Evolutionary conservation across 2,329 filamentous ascomycete species (phyloP), one percentile per base, ranked within the genome.

Genomic region (Stagonosporopsis vannaccii): DNA sequence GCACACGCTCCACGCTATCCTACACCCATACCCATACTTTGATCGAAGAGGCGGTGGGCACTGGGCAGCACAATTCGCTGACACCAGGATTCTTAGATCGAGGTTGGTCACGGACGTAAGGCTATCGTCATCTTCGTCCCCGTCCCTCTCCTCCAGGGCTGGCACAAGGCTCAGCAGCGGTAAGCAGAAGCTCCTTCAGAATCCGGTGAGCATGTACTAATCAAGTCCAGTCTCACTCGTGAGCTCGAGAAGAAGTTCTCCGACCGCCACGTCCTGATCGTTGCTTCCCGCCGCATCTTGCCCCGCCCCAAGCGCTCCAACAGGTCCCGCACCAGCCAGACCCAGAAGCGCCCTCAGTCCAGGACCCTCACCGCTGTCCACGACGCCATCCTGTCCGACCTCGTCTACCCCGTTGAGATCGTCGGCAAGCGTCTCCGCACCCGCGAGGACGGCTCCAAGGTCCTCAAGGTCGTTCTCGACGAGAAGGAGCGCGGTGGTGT

Each of bases 161-260:
- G 97, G 92, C 95, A 98, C 91, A 93, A 95, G 80, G 92, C 97
- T 80, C 95, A 99, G 89, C 95, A 98, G 87, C 93, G 95, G 94
- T 98, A 93, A 83, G 89, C 82, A 65, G 56, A 48, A 17, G 11
- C 25, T 4, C 7, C 2, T 4, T 8, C 5, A 39, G 28, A n/a
- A 11, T 11, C 7, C 8, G 5, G 6, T 12, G 15, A n/a, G 25
- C 30, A 11, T 11, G 8, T 37, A 41, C 66, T 66, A 40, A 66
- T 45, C 19, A 6, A 41, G 66, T 2, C 13, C 64, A 98, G 94
- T 80, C 89, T 99, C 79, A 99, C 95, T 83, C 95, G 95, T 84
- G 95, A 99, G 88, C 93, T 99, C 79, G 95, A 99, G 90, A 99
- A 99, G 92, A 99, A 99, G 87, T 99, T 99, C 92, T 98, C 95